phyloP scores from a whole-genome alignment of 2,329 filamentous ascomycete species.

The Talaromyces rugulosus region DNA sequence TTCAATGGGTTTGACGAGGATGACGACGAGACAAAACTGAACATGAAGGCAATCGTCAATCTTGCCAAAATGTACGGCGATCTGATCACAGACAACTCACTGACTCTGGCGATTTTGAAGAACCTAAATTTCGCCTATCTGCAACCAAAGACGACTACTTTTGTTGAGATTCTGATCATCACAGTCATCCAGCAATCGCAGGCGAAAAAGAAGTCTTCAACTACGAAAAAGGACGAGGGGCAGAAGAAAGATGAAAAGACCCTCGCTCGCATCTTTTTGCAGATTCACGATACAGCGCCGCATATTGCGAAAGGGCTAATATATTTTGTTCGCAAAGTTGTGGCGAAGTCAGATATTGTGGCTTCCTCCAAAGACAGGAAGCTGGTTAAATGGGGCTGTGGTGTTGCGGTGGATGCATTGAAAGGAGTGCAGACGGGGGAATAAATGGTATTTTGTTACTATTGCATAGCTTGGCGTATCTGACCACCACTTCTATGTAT shows the following conservation, averaged over 20 bases:
- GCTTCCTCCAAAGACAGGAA: conserved; percentile 50
- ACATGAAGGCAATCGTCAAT: conserved; percentile 60
- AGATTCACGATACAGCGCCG: conserved; percentile 55
- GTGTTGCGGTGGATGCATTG: conserved; percentile 37
- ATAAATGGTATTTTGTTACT: background rate
- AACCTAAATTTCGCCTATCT: conserved; percentile 72
- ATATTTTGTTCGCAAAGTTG: conserved; percentile 73
- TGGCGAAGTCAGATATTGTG: conserved; percentile 61
- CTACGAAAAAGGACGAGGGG: conserved; percentile 16
- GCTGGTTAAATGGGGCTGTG: conserved; percentile 45
- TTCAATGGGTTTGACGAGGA: conserved; percentile 47
- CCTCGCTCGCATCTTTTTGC: conserved; percentile 63
- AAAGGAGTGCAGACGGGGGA: conserved; percentile 21
- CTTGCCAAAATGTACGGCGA: conserved; percentile 63
- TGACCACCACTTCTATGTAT: background rate
- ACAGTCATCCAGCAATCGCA: conserved; percentile 67
- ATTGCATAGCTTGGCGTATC: background rate
- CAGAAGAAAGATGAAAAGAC: conserved; percentile 25
- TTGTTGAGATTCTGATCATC: conserved; percentile 77
- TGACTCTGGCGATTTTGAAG: conserved; percentile 57
- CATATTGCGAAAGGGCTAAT: conserved; percentile 70
- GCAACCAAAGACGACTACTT: conserved; percentile 69
- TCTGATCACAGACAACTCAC: conserved; percentile 56
- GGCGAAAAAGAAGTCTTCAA: conserved; percentile 34
- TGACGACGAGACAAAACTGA: conserved; percentile 39